Base-by-base conservation (phyloP, 148 eudicot species). In the Camellia japonica region DNA sequence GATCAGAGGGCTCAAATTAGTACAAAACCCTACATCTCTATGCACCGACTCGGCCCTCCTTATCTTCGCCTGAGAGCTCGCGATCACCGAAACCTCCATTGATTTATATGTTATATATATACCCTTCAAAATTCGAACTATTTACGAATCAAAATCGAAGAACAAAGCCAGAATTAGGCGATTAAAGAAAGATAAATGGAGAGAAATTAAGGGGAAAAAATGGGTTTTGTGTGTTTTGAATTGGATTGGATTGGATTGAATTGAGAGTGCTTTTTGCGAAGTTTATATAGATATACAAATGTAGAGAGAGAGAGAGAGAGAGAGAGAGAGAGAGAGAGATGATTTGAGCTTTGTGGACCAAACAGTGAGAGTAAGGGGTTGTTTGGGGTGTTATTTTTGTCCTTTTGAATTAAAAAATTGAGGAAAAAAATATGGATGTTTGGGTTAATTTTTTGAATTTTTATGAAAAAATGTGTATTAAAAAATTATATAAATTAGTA, bases 21-120 rank as follows among this genome's bases (percentile, higher is more conserved):
- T 30, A 30, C 76, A 80, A 9, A 77, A 61, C 76, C 84, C 86
- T 47, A 78, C 4, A 6, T 61, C 80, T 75, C 64, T 52, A 51
- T 13, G 54, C n/a, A 18, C 47, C 54, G 55, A 60, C 70, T 78
- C 82, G 20, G 43, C 13, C 54, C 77, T 80, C 59, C 75, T 83
- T 15, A 83, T 38, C 81, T 79, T 83, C 59, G 81, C 85, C 85
- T 82, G 87, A 47, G 88, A 82, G 84, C 62, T 84, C 63, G 82
- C 88, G 54, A 84, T 82, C 23, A 82, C 85, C n/a, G 90, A 86
- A 59, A 86, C 63, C 80, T 77, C 84, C 84, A 82, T 82, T 2
- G 72, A 42, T 14, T 44, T 7, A 7, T 6, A 6, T 61, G 18
- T 5, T 9, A n/a, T 76, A 9, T n/a, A 19, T 44, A 44, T 6